Percentiles rank a stretch among this genome's conserved stretches.
Evolutionary conservation across 768 basidiomycete genomes (phyloP).

Genomic region (Mrakia gelida): DNA sequence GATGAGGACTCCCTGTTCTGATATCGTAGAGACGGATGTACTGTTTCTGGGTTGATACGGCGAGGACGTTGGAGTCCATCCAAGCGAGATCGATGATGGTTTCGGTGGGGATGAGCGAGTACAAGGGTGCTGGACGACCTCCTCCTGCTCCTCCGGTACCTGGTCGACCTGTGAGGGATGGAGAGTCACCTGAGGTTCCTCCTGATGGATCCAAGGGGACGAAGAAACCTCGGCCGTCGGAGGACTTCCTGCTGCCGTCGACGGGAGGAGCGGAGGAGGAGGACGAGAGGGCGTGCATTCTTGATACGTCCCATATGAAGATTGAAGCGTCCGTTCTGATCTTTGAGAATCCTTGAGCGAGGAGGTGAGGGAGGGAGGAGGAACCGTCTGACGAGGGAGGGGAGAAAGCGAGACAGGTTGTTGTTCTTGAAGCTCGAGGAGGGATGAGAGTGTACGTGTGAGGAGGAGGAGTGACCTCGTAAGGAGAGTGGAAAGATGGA

Average conservation of each 20-base stretch:
- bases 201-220: background rate
- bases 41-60: conserved; percentile 24
- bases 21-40: conserved; percentile 28
- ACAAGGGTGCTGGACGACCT: background rate
- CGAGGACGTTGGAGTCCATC: conserved; percentile 22
- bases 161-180: no score
- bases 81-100: conserved; percentile 26
- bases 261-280: no score
- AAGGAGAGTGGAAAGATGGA: background rate
- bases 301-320: conserved; percentile 26
- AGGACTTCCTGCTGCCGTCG: background rate
- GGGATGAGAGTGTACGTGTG: conserved; percentile 3
- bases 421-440: conserved; percentile 11
- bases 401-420: conserved; percentile 28
- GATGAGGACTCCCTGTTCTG: conserved; percentile 15
- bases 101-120: conserved; percentile 21
- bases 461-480: background rate
- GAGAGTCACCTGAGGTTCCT: background rate
- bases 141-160: background rate
- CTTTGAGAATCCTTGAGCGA: conserved; percentile 31
- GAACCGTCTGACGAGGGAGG: background rate
- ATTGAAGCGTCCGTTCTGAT: conserved; percentile 25
- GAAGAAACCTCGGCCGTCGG: background rate
- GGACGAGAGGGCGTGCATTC: background rate
- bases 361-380: background rate